These are phyloP conservation scores for Mollisiaceae sp. DNA, from an alignment of 2,329 filamentous ascomycete genomes.

Conservation along the genomic window DNA sequence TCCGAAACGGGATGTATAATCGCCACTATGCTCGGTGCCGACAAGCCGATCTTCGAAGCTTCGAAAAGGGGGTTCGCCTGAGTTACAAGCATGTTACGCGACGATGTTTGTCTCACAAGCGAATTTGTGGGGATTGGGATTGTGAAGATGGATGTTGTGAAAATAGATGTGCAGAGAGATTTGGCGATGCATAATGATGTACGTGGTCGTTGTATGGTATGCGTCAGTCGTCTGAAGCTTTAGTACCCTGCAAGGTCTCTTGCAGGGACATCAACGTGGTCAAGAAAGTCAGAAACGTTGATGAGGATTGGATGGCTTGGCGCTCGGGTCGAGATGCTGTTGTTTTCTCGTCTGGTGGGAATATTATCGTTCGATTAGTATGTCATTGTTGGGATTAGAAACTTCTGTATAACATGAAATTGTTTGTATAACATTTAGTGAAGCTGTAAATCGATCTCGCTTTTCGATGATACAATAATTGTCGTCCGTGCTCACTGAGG, in stretches of 20 bases:
- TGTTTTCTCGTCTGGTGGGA: background rate
- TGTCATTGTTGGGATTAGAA: background rate
- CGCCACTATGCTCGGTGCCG: background rate
- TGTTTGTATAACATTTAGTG: background rate
- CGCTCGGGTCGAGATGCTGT: conserved; percentile 3
- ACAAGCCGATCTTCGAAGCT: background rate
- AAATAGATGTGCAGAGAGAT: conserved; percentile 7
- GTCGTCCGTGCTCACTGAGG: background rate
- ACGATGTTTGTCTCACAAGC: conserved; percentile 9
- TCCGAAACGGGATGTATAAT: conserved; percentile 5
- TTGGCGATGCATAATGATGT: conserved; percentile 7
- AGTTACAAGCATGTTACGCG: conserved; percentile 4
- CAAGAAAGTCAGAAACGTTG: conserved; percentile 2
- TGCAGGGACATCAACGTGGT: background rate
- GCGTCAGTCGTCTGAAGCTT: conserved; percentile 18
- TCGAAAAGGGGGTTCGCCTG: background rate
- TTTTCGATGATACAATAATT: background rate
- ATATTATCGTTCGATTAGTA: background rate
- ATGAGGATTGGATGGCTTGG: background rate
- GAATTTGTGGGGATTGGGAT: background rate
- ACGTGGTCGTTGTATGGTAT: conserved; percentile 15
- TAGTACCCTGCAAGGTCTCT: conserved; percentile 11
- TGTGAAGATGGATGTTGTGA: background rate
- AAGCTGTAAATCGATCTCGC: background rate
- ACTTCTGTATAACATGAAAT: background rate